Base-by-base conservation (phyloP, 495 filamentous ascomycete species). In the Hypoxylon perforatum region DNA sequence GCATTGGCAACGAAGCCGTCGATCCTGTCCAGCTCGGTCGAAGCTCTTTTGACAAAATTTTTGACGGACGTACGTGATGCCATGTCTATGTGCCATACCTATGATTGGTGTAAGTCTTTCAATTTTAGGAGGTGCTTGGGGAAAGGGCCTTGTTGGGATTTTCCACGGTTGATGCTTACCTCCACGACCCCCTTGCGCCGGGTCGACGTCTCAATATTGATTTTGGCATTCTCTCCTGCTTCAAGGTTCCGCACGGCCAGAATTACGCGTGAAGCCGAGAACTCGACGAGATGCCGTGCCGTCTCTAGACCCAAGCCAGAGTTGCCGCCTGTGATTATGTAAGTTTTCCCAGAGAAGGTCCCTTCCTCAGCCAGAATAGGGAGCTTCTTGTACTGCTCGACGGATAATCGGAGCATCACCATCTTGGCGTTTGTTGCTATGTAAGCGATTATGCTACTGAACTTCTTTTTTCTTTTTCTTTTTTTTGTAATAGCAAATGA, bases 1-100 rank as follows among this genome's bases (percentile, higher is more conserved):
- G 81, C 81, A 55, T 86, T 87, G 18, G 81, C 73, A 1, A 85
- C 65, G 0, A 80, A 67, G n/a, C 76, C 75, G 61, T 87, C 80
- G 5, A 86, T 45, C 0, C 78, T 73, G 0, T 71, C 50, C 0
- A 85, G 72, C 5, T 67, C 45, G 6, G 63, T 36, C 30, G 30
- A 35, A 5, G 30, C 30, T 35, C 30, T 35, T 11, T 35, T 35
- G 11, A 35, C 30, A 35, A 35, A 35, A 11, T 35, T 35, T 35
- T 35, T 4, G 11, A 35, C 11, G 30, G 30, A 35, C 30, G 30
- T 35, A 35, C 30, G 11, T 35, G 30, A 35, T 35, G 30, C 30
- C 30, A 35, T 35, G 30, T 35, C 30, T 35, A 35, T 35, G 30
- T 35, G 30, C 30, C 30, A 35, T 35, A 35, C 30, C 30, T 35